Conservation (phyloP, 805 yeast genomes). For the Kodamaea nitidulidarum region DNA sequence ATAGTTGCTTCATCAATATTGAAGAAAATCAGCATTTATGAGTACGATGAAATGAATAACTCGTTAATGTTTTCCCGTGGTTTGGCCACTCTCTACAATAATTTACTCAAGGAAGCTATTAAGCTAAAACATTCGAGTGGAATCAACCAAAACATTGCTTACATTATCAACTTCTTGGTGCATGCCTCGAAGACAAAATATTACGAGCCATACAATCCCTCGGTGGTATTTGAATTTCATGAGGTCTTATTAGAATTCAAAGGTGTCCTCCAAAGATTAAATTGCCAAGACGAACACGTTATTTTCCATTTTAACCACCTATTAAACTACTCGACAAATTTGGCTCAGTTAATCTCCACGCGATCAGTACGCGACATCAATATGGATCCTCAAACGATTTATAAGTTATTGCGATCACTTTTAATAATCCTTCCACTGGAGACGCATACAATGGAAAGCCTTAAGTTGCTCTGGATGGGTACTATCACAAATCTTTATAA, state of each 20-base stretch:
- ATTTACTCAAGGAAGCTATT: constrained; percentile 8
- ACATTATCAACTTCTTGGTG: constrained; percentile 4
- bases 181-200: constrained; percentile 8
- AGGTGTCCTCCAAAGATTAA: not conserved
- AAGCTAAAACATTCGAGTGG: not conserved
- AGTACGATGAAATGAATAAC: constrained; percentile 15
- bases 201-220: constrained; percentile 18
- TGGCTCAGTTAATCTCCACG: not conserved
- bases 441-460: constrained; percentile 15
- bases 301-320: constrained; percentile 13
- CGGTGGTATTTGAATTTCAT: constrained; percentile 17
- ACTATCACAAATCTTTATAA: constrained; percentile 14
- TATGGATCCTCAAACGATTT: constrained; percentile 11
- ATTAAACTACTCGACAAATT: constrained; percentile 7
- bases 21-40: constrained; percentile 21
- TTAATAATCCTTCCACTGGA: constrained; percentile 20
- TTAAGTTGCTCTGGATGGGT: constrained; percentile 8
- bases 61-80: constrained; percentile 21
- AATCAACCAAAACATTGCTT: constrained; percentile 2
- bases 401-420: constrained; percentile 20
- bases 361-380: constrained; percentile 3
- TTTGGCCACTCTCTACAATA: constrained; percentile 16
- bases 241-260: constrained; percentile 12
- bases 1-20: constrained; percentile 18
- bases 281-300: not conserved